Base-by-base conservation (phyloP, 805 yeast genomes). In the Cyberlindnera maritima region DNA sequence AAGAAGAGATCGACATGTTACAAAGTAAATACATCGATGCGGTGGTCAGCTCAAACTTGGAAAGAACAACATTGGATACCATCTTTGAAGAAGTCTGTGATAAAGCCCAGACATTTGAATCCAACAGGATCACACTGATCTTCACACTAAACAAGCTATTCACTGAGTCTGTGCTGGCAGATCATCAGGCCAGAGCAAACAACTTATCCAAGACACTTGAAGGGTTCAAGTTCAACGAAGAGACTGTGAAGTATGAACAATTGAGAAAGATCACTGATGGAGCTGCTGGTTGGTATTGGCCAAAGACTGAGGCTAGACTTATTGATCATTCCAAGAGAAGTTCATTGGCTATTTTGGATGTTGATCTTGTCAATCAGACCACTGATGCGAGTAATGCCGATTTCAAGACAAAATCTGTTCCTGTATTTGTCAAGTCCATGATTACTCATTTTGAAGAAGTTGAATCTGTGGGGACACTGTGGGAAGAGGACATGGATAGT, bases 221-320 rank as follows among this genome's bases (percentile, higher is more conserved):
- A 6, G 15, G 33, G 1, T 15, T 46, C 4, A 18, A 18, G 1
- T 43, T 39, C n/a, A 38, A 47, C 20, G 43, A 49, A 2, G 45
- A 43, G 3, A 45, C 47, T 4, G 9, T 53, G 1, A 26, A 49
- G 9, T 37, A 29, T 13, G 57, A 58, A 36, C 23, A 53, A 9
- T 7, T 56, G 28, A 26, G 42, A n/a, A 26, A 39, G 2, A 28
- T 46, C 6, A 11, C 42, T 3, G 29, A 8, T 13, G 17, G 18
- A 2, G 11, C 20, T 0, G 29, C 52, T 15, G 63, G 62, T 14
- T 60, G 61, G 61, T 60, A 51, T 43, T 59, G 63, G 63, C 63
- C 63, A 3, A 50, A 50, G 39, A 40, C 53, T 2, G 58, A 51
- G 6, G 38, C 48, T 4, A 46, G 36, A 15, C 50, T 42, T 20